Conservation (phyloP, 2,329 filamentous ascomycete genomes). For the Pseudogymnoascus sp. region DNA sequence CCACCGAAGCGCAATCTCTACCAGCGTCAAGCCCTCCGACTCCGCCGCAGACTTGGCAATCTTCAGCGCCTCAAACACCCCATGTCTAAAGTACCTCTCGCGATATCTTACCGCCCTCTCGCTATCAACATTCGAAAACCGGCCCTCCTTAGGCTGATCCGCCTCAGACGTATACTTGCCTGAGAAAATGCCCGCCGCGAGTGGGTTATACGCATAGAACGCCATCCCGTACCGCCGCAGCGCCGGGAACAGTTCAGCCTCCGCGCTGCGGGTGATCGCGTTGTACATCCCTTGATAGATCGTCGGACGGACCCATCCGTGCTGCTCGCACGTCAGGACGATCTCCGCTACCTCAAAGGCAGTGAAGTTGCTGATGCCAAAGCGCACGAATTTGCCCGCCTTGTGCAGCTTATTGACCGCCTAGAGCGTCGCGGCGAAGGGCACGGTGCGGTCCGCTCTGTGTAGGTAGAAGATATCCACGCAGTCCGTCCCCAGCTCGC, state of each 20-base stretch:
- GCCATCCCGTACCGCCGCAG: slow-evolving; percentile 71
- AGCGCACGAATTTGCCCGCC: slow-evolving; percentile 68
- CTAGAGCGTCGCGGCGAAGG: slow-evolving; percentile 72
- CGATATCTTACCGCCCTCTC: slow-evolving; percentile 43
- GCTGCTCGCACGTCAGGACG: slow-evolving; percentile 67
- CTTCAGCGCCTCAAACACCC: slow-evolving; percentile 51
- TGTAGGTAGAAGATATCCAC: slow-evolving; percentile 77
- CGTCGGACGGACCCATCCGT: slow-evolving; percentile 70
- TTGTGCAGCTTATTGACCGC: slow-evolving; percentile 76
- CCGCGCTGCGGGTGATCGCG: slow-evolving; percentile 66
- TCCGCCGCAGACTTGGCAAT: slow-evolving; percentile 52
- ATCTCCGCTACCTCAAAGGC: slow-evolving; percentile 85
- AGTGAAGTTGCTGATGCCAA: slow-evolving; percentile 79
- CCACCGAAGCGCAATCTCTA: slow-evolving; percentile 56
- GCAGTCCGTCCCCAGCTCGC: slow-evolving; percentile 62
- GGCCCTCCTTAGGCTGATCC: slow-evolving; percentile 52
- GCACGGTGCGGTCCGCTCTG: slow-evolving; percentile 58
- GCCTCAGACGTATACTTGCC: slow-evolving; percentile 48
- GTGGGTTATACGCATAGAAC: slow-evolving; percentile 73
- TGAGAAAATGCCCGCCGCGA: slow-evolving; percentile 72
- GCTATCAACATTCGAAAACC: slow-evolving; percentile 51
- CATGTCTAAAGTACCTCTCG: slow-evolving; percentile 53
- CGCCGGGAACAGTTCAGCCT: slow-evolving; percentile 64
- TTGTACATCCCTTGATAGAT: slow-evolving; percentile 90
- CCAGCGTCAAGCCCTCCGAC: slow-evolving; percentile 49